Evolutionary conservation across 371 early-diverging fungal genomes (phyloP), one percentile per base, ranked within the genome.

Genomic region (Mucor velutinosus): DNA sequence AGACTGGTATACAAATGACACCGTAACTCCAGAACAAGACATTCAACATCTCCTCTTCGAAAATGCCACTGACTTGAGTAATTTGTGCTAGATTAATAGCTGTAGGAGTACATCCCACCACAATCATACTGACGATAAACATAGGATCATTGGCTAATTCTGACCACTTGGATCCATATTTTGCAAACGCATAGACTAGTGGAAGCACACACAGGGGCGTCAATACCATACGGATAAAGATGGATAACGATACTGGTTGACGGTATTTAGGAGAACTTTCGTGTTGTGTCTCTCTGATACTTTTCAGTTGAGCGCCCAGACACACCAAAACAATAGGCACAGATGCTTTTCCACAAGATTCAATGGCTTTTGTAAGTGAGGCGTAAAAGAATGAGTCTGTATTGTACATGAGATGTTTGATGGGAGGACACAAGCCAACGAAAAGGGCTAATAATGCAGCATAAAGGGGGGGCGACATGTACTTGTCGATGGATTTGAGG

Each of bases 281-380:
- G 2, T 43, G 23, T 17, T 43, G 56, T 19, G 69, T 60, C 43
- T 73, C 59, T 11, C 49, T 53, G 25, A 69, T 73, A 12, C 29
- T 37, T 30, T 56, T 57, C 12, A 92, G 73, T 69, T 92, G 91
- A 17, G 91, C 86, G 15, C 92, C 92, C 1, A 92, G 80, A 63
- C 90, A 88, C 11, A 90, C 73, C 39, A 92, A 73, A 23, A 89
- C 85, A 60, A 90, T 77, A 3, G 92, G 92, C 21, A 92, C 89
- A 7, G 90, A 85, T 10, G 89, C 86, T 30, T 79, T 80, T 23
- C 90, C 89, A 71, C 90, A 90, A 33, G 82, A 76, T 55, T 89
- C 87, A 23, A 92, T 81, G 0, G 91, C 89, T 14, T 75, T 72
- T n/a, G 89, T 83, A 57, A 90, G 60, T 10, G 88, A 75, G 17